A percentile compares a stretch with the other conserved stretches of the same genome.
Conservation (phyloP, 352 stramenopile genomes). For the Phytophthora sojae region DNA sequence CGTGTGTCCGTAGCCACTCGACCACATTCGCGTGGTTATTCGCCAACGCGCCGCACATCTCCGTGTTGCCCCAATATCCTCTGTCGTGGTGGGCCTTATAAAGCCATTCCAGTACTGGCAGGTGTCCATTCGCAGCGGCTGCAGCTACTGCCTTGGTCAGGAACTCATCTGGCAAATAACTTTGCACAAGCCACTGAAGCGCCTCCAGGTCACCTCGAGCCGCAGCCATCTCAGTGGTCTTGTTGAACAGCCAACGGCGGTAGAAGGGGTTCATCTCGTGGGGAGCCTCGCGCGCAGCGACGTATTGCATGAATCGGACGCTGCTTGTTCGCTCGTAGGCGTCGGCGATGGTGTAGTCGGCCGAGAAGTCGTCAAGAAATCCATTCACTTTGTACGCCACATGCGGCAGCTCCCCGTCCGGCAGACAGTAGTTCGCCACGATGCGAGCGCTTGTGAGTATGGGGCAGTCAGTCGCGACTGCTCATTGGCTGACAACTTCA, state of each 20-base stretch:
- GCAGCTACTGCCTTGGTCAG: constrained; percentile 31
- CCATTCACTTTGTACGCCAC: constrained; percentile 13
- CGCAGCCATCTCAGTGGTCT: constrained; percentile 21
- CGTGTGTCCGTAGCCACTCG: constrained; percentile 25
- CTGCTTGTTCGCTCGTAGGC: constrained; percentile 14
- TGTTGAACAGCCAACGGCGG: constrained; percentile 32
- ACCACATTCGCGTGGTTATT: constrained; percentile 21
- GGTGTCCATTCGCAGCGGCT: constrained; percentile 24
- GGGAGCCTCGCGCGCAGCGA: constrained; percentile 23
- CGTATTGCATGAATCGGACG: constrained; percentile 20
- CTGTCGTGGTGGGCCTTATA: constrained; percentile 19
- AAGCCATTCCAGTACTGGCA: constrained; percentile 34
- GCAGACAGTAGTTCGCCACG: constrained; percentile 16
- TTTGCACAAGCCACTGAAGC: constrained; percentile 24
- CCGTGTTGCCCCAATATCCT: constrained; percentile 34
- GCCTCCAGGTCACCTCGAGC: constrained; percentile 14
- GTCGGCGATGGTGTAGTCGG: constrained; percentile 24
- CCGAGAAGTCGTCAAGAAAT: constrained; percentile 26
- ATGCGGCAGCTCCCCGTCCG: constrained; percentile 26
- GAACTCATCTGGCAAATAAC: constrained; percentile 26
- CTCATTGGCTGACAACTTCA: constrained; percentile 1
- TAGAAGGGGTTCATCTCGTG: constrained; percentile 26
- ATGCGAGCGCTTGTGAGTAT: constrained; percentile 15
- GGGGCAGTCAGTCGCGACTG: neutral
- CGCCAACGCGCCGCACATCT: constrained; percentile 28